Base-by-base conservation (phyloP, 495 filamentous ascomycete genomes). In the Neurospora hispaniola region DNA sequence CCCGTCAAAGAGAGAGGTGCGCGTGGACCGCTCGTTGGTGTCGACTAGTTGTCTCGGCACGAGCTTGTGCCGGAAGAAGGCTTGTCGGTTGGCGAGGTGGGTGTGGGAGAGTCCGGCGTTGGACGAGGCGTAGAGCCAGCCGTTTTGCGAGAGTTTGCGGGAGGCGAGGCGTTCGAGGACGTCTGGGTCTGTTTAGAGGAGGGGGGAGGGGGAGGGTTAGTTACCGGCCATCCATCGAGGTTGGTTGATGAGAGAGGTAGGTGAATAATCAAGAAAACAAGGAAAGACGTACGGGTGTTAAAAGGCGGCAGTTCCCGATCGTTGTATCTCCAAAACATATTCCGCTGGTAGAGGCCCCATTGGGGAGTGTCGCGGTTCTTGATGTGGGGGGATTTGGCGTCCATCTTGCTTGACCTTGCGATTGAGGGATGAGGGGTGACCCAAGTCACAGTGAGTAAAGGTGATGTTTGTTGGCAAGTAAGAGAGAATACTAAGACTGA, bases 31-130 rank as follows among this genome's bases (percentile, higher is more conserved):
- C 48, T 59, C 48, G 48, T 59, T 59, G 10, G 48, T 59, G 48
- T 59, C 48, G 20, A 59, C 2, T 2, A 59, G 48, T 27, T 59
- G 48, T 23, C 48, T 23, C 2, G 48, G 3, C 10, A 59, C 48
- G 11, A 59, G 48, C 44, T 88, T 84, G 81, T 90, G 90, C 1
- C 89, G 86, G 82, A 86, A 90, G 85, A 92, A 92, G 74, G 90
- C 85, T 78, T 90, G 87, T 3, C 90, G 85, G 79, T 91, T 92
- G 14, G 88, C 87, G 2, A 89, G 83, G 78, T 92, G 89, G 18
- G 90, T 92, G 72, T 82, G 84, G 9, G 89, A 91, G 41, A 87
- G 82, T 1, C 90, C 89, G 14, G 90, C 90, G 75, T 91, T 91
- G 72, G 83, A 90, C 69, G 88, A 89, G 66, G 90, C 85, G 73